phyloP scores from a whole-genome alignment of 306 rosid genomes.

The Castanea mollissima region DNA sequence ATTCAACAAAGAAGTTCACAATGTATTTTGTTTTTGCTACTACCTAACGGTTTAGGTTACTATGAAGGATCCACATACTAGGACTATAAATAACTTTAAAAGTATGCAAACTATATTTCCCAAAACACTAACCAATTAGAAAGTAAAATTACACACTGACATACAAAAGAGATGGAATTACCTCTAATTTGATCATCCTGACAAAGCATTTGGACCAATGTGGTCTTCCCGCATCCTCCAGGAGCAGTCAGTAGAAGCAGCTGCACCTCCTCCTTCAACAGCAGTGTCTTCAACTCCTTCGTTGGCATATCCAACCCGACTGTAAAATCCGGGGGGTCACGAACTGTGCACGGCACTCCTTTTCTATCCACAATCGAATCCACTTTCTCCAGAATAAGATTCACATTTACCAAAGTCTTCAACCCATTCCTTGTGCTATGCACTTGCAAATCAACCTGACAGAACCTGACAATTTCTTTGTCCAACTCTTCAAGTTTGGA shows the following conservation, averaged over 20 bases:
- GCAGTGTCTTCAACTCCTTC: slow-evolving; percentile 31
- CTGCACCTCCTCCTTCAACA: slow-evolving; percentile 25
- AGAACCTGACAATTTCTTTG: background rate
- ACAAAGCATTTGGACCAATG: slow-evolving; percentile 45
- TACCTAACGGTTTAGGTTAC: too few species aligned
- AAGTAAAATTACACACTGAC: too few species aligned
- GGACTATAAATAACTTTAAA: too few species aligned
- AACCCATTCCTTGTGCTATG: background rate
- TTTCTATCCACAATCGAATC: background rate
- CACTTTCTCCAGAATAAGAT: background rate
- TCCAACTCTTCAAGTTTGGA: slow-evolving; percentile 14
- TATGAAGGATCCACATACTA: too few species aligned
- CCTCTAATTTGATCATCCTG: slow-evolving; percentile 40
- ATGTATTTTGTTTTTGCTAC: too few species aligned
- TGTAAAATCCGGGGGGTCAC: slow-evolving; percentile 14
- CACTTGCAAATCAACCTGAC: background rate
- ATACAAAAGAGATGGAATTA: background rate
- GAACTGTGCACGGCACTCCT: slow-evolving; percentile 18
- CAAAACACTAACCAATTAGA: too few species aligned
- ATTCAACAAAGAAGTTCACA: too few species aligned
- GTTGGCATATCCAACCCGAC: slow-evolving; percentile 39
- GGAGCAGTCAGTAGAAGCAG: slow-evolving; percentile 38
- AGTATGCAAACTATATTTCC: too few species aligned
- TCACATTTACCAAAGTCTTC: background rate
- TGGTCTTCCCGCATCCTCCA: slow-evolving; percentile 56